A percentile compares a stretch with the other conserved stretches of the same genome.
These are phyloP conservation scores for Yamadazyma friedrichii DNA, from an alignment of 1,139 yeast genomes.

Conservation along the genomic window DNA sequence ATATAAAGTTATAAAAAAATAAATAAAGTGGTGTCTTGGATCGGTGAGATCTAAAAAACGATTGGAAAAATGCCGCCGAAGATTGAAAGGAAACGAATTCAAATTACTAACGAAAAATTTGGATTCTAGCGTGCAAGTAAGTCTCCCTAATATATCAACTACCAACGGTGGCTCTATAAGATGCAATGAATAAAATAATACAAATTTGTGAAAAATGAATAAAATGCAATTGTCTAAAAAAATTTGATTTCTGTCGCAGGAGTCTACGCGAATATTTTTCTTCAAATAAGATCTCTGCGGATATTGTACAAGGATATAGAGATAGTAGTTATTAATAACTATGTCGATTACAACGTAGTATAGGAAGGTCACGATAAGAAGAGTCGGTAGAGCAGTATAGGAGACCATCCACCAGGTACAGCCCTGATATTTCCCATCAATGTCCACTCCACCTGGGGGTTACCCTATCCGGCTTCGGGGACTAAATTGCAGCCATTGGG, in stretches of 20 bases:
- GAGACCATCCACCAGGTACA: no score
- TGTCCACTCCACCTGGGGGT: no score
- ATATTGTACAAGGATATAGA: not conserved
- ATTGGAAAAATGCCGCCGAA: not conserved
- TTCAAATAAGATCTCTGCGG: not conserved
- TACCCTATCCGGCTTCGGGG: not conserved
- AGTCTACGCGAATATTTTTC: slow-evolving; percentile 2
- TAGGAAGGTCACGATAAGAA: no score
- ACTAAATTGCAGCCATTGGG: slow-evolving; percentile 1
- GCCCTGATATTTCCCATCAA: no score
- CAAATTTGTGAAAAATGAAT: not conserved
- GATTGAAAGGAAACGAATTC: not conserved
- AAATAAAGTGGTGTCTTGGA: not conserved
- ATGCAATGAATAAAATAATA: no score
- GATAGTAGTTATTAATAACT: not conserved
- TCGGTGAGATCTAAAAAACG: not conserved
- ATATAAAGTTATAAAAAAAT: not conserved
- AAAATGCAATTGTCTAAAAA: not conserved
- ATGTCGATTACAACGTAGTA: not conserved
- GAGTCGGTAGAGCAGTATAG: no score
- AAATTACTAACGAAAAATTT: not conserved
- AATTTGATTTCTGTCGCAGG: slow-evolving; percentile 3
- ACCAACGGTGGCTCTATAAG: no score
- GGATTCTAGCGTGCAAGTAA: no score
- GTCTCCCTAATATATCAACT: no score